Evolutionary conservation across 139 green algal genomes (phyloP).

Genomic region (Chlamydomonas schloesseri): DNA sequence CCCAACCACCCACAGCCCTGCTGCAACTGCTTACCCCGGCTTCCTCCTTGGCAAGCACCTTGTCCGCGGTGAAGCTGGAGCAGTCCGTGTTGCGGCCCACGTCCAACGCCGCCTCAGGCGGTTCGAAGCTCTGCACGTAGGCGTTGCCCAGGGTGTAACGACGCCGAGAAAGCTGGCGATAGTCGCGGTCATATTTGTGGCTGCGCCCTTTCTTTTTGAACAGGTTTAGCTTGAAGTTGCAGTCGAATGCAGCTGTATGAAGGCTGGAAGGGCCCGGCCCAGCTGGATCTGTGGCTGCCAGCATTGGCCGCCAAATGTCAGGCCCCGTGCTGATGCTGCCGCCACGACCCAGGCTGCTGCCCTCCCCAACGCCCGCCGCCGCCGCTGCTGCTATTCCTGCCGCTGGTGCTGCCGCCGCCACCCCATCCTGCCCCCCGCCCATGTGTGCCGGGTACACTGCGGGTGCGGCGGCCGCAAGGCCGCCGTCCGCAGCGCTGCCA

Average conservation of each 20-base stretch:
- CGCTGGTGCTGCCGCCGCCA: too few relatives aligned
- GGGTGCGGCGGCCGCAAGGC: too few relatives aligned
- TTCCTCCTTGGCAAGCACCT: background rate
- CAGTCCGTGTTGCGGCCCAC: background rate
- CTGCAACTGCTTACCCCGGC: background rate
- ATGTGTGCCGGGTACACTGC: too few relatives aligned
- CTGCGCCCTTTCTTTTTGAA: background rate
- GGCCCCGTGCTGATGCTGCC: too few relatives aligned
- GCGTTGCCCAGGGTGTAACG: background rate
- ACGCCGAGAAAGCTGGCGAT: background rate
- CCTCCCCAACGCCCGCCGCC: too few relatives aligned
- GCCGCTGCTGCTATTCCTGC: too few relatives aligned
- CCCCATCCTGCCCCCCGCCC: too few relatives aligned
- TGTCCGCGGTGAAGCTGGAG: slow-evolving; percentile 8
- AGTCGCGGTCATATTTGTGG: background rate
- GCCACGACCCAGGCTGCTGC: too few relatives aligned
- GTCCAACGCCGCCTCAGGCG: background rate
- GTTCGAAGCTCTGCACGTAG: background rate
- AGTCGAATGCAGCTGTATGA: background rate
- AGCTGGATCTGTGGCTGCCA: background rate
- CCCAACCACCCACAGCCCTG: too few relatives aligned
- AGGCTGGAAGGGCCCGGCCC: background rate
- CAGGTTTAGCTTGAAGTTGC: background rate
- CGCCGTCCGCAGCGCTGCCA: too few relatives aligned
- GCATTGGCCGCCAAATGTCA: too few relatives aligned